These are phyloP conservation scores for Entelexis paramagnoliae DNA, from an alignment of 1,139 yeast species.

Conservation along the genomic window DNA sequence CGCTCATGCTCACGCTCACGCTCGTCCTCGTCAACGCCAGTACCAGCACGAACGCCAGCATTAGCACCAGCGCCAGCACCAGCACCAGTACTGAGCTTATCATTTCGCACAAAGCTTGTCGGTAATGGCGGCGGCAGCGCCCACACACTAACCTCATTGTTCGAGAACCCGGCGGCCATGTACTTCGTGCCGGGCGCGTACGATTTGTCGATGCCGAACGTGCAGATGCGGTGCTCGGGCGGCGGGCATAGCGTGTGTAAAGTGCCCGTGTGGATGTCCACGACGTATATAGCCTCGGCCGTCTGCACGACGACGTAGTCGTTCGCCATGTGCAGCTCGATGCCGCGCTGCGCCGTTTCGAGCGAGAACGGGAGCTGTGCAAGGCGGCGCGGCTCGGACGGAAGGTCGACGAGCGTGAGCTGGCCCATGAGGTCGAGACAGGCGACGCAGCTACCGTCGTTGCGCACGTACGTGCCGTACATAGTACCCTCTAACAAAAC, in stretches of 20 bases:
- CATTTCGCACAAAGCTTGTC: too few species aligned
- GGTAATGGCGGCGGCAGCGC: slow-evolving; percentile 13
- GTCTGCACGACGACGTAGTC: slow-evolving; percentile 14
- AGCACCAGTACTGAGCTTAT: too few species aligned
- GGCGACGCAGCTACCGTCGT: slow-evolving; percentile 22
- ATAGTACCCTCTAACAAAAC: slow-evolving; percentile 23
- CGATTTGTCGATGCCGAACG: slow-evolving; percentile 16
- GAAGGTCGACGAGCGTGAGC: slow-evolving; percentile 13
- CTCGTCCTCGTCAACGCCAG: too few species aligned
- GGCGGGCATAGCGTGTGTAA: slow-evolving; percentile 3
- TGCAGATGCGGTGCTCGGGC: slow-evolving; percentile 4
- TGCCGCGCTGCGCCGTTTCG: not conserved
- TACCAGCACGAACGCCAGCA: too few species aligned
- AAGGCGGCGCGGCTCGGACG: not conserved
- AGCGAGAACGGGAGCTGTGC: slow-evolving; percentile 5
- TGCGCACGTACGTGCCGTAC: slow-evolving; percentile 23
- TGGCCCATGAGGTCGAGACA: slow-evolving; percentile 23
- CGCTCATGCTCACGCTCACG: too few species aligned
- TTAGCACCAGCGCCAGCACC: too few species aligned
- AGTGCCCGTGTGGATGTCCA: slow-evolving; percentile 6
- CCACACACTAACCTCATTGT: slow-evolving; percentile 12
- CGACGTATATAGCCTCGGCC: not conserved
- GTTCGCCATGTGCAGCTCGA: slow-evolving; percentile 13
- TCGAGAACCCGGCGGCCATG: slow-evolving; percentile 12
- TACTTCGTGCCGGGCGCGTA: slow-evolving; percentile 11